A percentile compares a stretch with the other conserved stretches of the same genome.
Evolutionary conservation across 75 land plant genomes (phyloP).

Genomic region (Ceratopteris richardii): DNA sequence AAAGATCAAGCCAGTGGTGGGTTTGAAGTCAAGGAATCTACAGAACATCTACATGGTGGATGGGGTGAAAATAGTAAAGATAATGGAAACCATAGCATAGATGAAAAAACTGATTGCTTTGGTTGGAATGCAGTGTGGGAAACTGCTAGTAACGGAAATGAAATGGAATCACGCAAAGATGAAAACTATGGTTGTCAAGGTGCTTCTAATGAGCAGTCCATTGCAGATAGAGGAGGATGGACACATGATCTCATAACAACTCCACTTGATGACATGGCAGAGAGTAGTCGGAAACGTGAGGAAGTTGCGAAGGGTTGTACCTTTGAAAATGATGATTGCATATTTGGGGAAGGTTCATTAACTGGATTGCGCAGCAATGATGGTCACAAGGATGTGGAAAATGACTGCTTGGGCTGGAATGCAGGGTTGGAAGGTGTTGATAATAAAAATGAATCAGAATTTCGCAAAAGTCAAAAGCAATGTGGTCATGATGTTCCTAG

Average conservation of each 20-base stretch:
- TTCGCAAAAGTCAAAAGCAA: too few relatives aligned
- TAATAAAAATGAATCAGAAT: too few relatives aligned
- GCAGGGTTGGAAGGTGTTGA: too few relatives aligned
- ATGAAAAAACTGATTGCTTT: background rate
- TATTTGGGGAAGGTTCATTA: too few relatives aligned
- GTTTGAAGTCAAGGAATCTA: background rate
- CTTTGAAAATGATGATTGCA: too few relatives aligned
- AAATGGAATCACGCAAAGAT: background rate
- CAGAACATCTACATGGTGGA: background rate
- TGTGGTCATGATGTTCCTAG: too few relatives aligned
- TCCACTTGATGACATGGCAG: too few relatives aligned
- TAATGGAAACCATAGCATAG: background rate
- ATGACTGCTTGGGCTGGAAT: background rate
- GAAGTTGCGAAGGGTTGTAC: too few relatives aligned
- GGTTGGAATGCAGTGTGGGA: background rate
- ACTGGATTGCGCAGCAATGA: too few relatives aligned
- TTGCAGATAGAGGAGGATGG: too few relatives aligned
- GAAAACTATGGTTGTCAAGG: background rate
- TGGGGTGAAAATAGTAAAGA: background rate
- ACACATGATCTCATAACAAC: too few relatives aligned
- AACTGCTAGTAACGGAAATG: background rate
- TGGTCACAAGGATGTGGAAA: background rate
- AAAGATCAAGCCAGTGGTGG: background rate
- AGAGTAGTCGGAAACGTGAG: too few relatives aligned
- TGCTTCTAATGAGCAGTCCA: background rate